Base-by-base conservation (phyloP, 2,329 filamentous ascomycete species). In the Periconia sp. region DNA sequence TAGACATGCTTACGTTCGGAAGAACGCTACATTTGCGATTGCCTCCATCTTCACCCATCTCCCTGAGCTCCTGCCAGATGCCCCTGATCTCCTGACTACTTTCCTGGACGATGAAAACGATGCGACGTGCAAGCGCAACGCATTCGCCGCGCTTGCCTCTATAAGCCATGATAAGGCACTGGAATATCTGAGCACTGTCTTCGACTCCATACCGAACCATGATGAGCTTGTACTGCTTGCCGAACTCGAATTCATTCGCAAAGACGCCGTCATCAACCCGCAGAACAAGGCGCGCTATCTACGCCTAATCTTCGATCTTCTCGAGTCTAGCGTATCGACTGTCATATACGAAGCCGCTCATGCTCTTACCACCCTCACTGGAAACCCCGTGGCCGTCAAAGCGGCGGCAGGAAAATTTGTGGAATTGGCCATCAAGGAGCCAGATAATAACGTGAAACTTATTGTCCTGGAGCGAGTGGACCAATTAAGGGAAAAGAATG, bases 371-470 rank as follows among this genome's bases (percentile, higher is more conserved):
- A 86, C 92, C 1, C 82, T 99, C 39, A 99, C 94, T 15, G 95
- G 84, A 72, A 99, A 99, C 73, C 92, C 94, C 1, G 94, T 99
- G 10, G 94, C 94, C 13, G 92, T 99, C 46, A 99, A 97, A 75
- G 94, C 94, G 18, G 94, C 94, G 8, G 94, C 94, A 11, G 83
- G 84, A 58, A 99, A 99, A 68, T 94, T 99, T 69, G 96, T 97
- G 53, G 94, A 99, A 71, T 79, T 99, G 7, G 91, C 88, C 68
- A 96, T 99, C 69, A 96, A 95, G 74, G 94, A 97, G 73, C 87
- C 94, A 1, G 94, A 99, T 71, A 99, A 99, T 78, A 99, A 99
- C 66, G 94, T 99, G 53, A 99, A 99, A 76, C 85, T 99, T 32
- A 99, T 99, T 58, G 94, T 99, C 15, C 80, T 99, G 30, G 94